Evolutionary conservation across 129 eudicot genomes (phyloP), one percentile per base, ranked within the genome.

Genomic region (Pittosporum tobira): DNA sequence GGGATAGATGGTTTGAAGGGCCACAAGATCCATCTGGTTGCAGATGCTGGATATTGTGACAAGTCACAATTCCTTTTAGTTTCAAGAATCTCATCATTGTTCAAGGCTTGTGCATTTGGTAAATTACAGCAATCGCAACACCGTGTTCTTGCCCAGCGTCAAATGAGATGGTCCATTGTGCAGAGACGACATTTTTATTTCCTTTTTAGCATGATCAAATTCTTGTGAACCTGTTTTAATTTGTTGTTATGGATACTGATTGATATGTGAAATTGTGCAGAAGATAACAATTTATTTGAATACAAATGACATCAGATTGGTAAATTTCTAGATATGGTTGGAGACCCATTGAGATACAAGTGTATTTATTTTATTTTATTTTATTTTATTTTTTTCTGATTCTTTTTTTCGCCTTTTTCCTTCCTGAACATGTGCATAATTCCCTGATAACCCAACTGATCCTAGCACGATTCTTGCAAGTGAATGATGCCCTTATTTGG

Each of bases 1-100:
- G 99, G 99, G 94, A 91, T 73, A 78, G 84, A 68, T 91, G 99
- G 99, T 91, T 91, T 27, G 99, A 91, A 76, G 88, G 99, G 51
- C 85, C 96, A 49, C 85, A 76, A 67, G 90, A 91, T 37, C 75
- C 86, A 63, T 73, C 84, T 4, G 82, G 99, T n/a, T 87, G 96
- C 88, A 78, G 94, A 63, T 91, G 99, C 68, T 80, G 90, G 94
- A 80, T 90, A 48, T 70, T 90, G 51, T 86, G 89, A 83, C 69
- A 18, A 10, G 36, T 19, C 44, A 83, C 69, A 18, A 10, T 19
- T 19, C 44, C 18, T 53, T 34, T 54, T n/a, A 55, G 31, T 56
- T 19, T 55, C 6, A 56, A 31, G 14, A 9, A 38, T 18, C 43
- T 53, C 24, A 14, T 30, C 16, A 8, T 31, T 14, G 5, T 34